Conservation (phyloP, 805 yeast species). For the Starmerella vaccinii region DNA sequence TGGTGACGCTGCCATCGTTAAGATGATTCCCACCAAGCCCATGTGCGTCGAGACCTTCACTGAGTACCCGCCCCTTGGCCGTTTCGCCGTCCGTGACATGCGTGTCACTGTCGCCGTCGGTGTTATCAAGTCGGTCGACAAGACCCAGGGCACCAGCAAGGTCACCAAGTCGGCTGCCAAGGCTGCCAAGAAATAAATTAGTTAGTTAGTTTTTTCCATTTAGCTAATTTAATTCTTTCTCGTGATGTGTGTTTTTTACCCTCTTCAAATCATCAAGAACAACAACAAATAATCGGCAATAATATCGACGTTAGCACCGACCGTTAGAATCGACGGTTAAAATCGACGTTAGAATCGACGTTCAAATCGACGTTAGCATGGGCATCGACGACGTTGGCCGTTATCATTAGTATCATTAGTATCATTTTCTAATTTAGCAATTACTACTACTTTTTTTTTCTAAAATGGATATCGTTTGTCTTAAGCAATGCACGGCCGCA, state of each 20-base stretch:
- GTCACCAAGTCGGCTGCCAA: conserved; percentile 91
- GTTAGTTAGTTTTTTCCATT: conserved; percentile 8
- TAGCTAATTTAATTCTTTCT: conserved; percentile 5
- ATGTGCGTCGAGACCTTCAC: conserved; percentile 91
- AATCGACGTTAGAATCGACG: too few relatives aligned
- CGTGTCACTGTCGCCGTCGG: conserved; percentile 99
- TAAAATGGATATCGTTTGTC: too few relatives aligned
- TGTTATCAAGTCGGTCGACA: conserved; percentile 92
- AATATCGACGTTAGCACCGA: too few relatives aligned
- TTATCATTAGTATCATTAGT: too few relatives aligned
- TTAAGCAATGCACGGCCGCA: too few relatives aligned
- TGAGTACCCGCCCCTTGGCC: conserved; percentile 94
- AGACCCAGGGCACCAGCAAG: conserved; percentile 80
- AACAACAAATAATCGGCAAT: too few relatives aligned
- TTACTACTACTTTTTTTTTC: too few relatives aligned
- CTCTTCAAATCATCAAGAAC: background rate
- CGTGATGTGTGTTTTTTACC: background rate
- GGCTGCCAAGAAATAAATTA: conserved; percentile 61
- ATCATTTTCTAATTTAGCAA: too few relatives aligned
- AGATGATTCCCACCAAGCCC: conserved; percentile 79
- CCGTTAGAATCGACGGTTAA: too few relatives aligned
- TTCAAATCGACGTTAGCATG: too few relatives aligned
- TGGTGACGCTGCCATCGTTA: conserved; percentile 93
- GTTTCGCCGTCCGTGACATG: conserved; percentile 99
- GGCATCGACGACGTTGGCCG: too few relatives aligned